Evolutionary conservation across 208 protist species (phyloP).

Genomic region (Trypanosomatidae sp.): DNA sequence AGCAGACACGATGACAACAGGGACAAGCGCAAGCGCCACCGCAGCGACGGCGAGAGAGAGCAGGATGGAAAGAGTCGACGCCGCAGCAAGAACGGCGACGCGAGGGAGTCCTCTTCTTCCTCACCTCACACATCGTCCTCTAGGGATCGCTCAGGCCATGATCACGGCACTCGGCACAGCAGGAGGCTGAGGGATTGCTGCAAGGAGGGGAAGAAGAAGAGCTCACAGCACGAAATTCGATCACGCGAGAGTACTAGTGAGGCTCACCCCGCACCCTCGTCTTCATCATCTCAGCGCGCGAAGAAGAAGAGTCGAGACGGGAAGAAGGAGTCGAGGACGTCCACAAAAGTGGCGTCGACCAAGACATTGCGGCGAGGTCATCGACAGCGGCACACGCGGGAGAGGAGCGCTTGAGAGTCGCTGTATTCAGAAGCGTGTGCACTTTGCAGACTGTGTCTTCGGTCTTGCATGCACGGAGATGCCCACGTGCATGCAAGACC

Average conservation of each 20-base stretch:
- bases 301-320: constrained; percentile 2
- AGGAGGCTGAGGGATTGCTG: background rate
- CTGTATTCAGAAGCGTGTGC: background rate
- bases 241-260: background rate
- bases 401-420: background rate
- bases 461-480: background rate
- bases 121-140: background rate
- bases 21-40: constrained; percentile 1
- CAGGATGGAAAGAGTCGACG: background rate
- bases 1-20: constrained; percentile 3
- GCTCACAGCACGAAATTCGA: background rate
- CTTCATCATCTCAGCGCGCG: background rate
- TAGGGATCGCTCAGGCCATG: background rate
- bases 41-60: constrained; percentile 5
- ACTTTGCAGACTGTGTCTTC: background rate
- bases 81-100: background rate
- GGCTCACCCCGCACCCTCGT: background rate
- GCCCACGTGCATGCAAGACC: background rate
- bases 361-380: background rate
- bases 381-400: background rate
- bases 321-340: constrained; percentile 9
- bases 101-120: background rate
- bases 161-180: background rate
- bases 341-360: constrained; percentile 6
- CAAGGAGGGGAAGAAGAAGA: constrained; percentile 3